A percentile compares a stretch with the other conserved stretches of the same genome.
Evolutionary conservation across 108 stramenopile species (phyloP).

Genomic region (Cyclotella sp.): DNA sequence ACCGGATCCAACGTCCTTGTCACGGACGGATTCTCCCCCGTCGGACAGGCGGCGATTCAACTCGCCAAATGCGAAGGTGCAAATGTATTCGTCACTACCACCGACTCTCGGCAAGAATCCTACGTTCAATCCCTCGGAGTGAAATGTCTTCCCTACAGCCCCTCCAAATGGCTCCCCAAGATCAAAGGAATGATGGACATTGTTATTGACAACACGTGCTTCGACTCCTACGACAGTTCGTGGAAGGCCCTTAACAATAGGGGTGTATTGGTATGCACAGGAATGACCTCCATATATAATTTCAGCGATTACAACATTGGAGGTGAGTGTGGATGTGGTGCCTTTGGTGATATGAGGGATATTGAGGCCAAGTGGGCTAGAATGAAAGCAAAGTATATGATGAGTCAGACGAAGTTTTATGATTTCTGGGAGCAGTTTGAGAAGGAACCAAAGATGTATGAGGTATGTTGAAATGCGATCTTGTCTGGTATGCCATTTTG

Average conservation of each 20-base stretch:
- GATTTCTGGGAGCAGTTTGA: constrained; percentile 54
- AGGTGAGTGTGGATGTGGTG: constrained; percentile 51
- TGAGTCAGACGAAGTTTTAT: constrained; percentile 50
- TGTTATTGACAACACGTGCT: constrained; percentile 62
- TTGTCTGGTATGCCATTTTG: not conserved
- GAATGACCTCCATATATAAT: constrained; percentile 36
- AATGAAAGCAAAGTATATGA: constrained; percentile 49
- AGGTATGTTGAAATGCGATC: not conserved
- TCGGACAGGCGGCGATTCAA: constrained; percentile 65
- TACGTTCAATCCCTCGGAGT: constrained; percentile 48
- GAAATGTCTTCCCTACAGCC: constrained; percentile 50
- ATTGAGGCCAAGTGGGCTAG: constrained; percentile 40
- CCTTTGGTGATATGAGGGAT: constrained; percentile 32
- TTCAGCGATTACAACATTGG: constrained; percentile 25
- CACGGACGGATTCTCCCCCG: constrained; percentile 56
- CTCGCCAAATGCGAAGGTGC: constrained; percentile 62
- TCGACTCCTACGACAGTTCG: constrained; percentile 47
- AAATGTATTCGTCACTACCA: constrained; percentile 55
- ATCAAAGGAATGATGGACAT: constrained; percentile 64
- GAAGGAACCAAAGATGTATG: constrained; percentile 35
- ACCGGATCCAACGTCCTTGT: constrained; percentile 64
- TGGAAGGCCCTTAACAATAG: constrained; percentile 38
- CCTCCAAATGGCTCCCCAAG: constrained; percentile 52
- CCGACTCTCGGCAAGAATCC: constrained; percentile 41
- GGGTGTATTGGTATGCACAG: constrained; percentile 53